A percentile compares a stretch with the other conserved stretches of the same genome.
Evolutionary conservation across 1,284 basidiomycete species (phyloP).

Genomic region (Bjerkandera adusta): DNA sequence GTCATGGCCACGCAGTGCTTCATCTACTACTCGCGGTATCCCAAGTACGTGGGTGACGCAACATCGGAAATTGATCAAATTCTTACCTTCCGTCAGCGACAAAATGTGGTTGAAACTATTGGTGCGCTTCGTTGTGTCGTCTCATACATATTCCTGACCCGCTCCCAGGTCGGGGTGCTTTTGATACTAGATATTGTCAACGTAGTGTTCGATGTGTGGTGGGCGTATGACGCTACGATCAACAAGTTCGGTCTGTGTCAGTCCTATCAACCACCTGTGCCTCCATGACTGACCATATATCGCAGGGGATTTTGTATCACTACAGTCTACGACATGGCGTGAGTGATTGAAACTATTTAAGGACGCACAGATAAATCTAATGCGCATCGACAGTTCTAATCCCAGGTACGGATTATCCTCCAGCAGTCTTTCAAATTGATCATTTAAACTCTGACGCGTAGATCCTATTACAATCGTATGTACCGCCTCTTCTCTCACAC

Average conservation of each 20-base stretch:
- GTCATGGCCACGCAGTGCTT: conserved; percentile 39
- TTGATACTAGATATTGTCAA: conserved; percentile 38
- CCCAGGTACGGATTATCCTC: neutral
- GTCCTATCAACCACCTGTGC: too few species aligned
- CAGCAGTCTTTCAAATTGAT: too few species aligned
- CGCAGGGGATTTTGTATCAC: conserved; percentile 22
- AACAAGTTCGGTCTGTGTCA: conserved; percentile 34
- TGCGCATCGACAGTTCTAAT: neutral
- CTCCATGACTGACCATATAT: too few species aligned
- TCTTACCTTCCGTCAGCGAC: conserved; percentile 25
- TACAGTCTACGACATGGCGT: conserved; percentile 31
- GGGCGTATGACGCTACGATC: conserved; percentile 34
- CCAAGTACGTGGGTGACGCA: conserved; percentile 26
- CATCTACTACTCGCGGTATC: conserved; percentile 38
- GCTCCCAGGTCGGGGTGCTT: conserved; percentile 33
- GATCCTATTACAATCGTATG: too few species aligned
- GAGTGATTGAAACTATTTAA: conserved; percentile 8
- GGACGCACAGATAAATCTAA: neutral
- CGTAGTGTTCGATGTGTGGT: conserved; percentile 35
- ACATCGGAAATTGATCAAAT: neutral
- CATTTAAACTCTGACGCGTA: conserved; percentile 5
- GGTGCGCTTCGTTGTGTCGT: conserved; percentile 21
- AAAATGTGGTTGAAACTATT: conserved; percentile 31
- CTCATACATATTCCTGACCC: neutral
- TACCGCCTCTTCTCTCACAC: too few species aligned